These are phyloP conservation scores for Lyophyllum atratum DNA, from an alignment of 768 basidiomycete genomes.

Conservation along the genomic window DNA sequence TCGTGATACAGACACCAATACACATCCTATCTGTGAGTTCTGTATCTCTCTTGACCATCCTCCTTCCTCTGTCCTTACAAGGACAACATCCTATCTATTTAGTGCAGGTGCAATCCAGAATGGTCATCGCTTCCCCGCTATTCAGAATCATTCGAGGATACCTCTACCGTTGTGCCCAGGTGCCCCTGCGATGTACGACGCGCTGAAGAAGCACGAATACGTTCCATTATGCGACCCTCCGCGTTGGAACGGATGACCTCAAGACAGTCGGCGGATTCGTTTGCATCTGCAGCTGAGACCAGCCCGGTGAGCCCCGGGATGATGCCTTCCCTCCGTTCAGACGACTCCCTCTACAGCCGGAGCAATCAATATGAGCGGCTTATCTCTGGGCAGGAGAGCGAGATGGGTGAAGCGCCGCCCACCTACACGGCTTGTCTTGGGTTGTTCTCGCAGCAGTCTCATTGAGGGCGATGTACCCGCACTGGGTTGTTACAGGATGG, in stretches of 20 bases:
- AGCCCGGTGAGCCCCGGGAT: constrained; percentile 31
- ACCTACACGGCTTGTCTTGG: constrained; percentile 47
- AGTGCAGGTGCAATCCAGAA: constrained; percentile 84
- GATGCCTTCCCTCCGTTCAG: constrained; percentile 30
- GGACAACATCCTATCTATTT: neutral
- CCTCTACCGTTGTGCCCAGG: constrained; percentile 29
- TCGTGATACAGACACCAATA: constrained; percentile 82
- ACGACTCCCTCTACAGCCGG: constrained; percentile 41
- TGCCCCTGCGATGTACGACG: constrained; percentile 48
- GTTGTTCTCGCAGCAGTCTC: constrained; percentile 4
- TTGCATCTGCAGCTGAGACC: constrained; percentile 36
- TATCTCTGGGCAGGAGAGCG: constrained; percentile 79
- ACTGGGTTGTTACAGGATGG: neutral
- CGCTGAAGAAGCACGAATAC: constrained; percentile 1
- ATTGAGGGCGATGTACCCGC: neutral
- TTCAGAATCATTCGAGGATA: constrained; percentile 46
- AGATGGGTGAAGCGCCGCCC: constrained; percentile 84
- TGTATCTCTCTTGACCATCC: neutral
- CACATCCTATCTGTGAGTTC: constrained; percentile 81
- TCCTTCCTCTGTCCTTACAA: neutral
- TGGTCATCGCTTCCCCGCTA: constrained; percentile 83
- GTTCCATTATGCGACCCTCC: constrained; percentile 5
- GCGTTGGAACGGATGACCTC: constrained; percentile 33
- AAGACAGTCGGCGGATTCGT: constrained; percentile 36
- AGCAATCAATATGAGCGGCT: constrained; percentile 73